phyloP scores from a whole-genome alignment of 805 yeast genomes.

The Schwanniomyces vanrijiae region DNA sequence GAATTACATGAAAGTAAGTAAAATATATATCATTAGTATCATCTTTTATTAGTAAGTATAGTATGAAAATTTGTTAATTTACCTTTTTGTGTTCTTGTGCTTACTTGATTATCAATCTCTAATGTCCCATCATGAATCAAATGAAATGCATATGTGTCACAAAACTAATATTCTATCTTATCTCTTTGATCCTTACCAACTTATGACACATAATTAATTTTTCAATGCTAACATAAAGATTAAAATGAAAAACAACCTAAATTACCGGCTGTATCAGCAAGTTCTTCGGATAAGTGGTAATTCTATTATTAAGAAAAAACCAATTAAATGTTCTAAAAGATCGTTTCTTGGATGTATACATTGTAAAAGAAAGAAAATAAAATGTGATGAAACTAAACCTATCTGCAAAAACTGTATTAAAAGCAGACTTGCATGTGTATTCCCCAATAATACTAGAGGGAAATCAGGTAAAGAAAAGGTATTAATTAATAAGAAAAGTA shows the following conservation, averaged over 20 bases:
- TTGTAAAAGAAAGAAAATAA: constrained; percentile 30
- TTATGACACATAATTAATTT: not conserved
- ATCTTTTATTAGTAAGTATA: too few species aligned
- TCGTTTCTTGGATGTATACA: constrained; percentile 25
- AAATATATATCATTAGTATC: too few species aligned
- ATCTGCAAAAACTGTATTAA: constrained; percentile 25
- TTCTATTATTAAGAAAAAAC: not conserved
- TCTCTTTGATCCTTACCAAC: not conserved
- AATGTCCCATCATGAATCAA: too few species aligned
- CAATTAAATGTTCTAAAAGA: not conserved
- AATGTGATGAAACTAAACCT: constrained; percentile 32
- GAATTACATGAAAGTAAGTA: too few species aligned
- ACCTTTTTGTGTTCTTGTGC: too few species aligned
- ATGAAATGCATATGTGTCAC: not conserved
- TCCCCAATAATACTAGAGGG: not conserved
- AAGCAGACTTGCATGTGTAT: constrained; percentile 12
- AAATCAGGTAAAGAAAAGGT: not conserved
- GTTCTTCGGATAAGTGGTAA: not conserved
- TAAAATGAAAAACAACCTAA: not conserved
- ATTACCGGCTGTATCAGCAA: not conserved
- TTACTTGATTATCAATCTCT: too few species aligned
- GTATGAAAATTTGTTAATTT: too few species aligned
- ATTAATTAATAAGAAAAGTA: not conserved
- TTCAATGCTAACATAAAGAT: not conserved
- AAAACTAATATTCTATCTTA: not conserved